Conservation (phyloP, 148 eudicot genomes). For the Rhododendron williamsianum region DNA sequence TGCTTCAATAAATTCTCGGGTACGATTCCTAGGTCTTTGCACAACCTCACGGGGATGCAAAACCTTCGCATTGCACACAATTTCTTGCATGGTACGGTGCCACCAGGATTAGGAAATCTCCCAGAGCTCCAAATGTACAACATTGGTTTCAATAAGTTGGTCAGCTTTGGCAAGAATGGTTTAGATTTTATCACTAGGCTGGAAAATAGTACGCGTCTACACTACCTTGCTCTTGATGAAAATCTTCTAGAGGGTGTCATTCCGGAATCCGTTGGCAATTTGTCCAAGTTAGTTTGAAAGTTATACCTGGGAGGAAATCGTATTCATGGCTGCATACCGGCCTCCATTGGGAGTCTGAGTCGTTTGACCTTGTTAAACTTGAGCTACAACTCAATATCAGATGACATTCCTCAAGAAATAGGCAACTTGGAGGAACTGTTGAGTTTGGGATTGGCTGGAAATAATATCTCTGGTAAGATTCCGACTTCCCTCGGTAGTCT, state of each 20-base stretch:
- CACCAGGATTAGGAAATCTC: slow-evolving; percentile 37
- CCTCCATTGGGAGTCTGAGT: slow-evolving; percentile 20
- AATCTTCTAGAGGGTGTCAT: slow-evolving; percentile 30
- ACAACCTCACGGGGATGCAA: slow-evolving; percentile 30
- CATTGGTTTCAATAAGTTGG: slow-evolving; percentile 32
- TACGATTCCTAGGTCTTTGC: slow-evolving; percentile 27
- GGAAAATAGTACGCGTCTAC: slow-evolving; percentile 21
- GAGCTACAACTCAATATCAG: slow-evolving; percentile 22
- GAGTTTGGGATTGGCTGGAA: slow-evolving; percentile 23
- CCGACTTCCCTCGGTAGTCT: slow-evolving; percentile 30
- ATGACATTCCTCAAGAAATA: slow-evolving; percentile 29
- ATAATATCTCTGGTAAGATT: slow-evolving; percentile 30
- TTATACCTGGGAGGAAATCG: slow-evolving; percentile 34
- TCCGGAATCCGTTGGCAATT: slow-evolving; percentile 35
- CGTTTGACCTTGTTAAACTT: slow-evolving; percentile 18
- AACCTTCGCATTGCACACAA: slow-evolving; percentile 29
- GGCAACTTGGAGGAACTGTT: slow-evolving; percentile 28
- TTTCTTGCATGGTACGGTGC: slow-evolving; percentile 29
- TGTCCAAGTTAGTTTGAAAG: slow-evolving; percentile 32
- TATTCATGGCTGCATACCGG: slow-evolving; percentile 28
- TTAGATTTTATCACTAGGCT: slow-evolving; percentile 25
- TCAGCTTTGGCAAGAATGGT: slow-evolving; percentile 25
- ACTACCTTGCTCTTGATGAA: slow-evolving; percentile 27
- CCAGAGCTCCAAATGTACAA: slow-evolving; percentile 28
- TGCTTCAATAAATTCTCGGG: slow-evolving; percentile 36